A percentile compares a stretch with the other conserved stretches of the same genome.
These are phyloP conservation scores for Cercospora brassicicola DNA, from an alignment of 2,329 filamentous ascomycete species.

Conservation along the genomic window DNA sequence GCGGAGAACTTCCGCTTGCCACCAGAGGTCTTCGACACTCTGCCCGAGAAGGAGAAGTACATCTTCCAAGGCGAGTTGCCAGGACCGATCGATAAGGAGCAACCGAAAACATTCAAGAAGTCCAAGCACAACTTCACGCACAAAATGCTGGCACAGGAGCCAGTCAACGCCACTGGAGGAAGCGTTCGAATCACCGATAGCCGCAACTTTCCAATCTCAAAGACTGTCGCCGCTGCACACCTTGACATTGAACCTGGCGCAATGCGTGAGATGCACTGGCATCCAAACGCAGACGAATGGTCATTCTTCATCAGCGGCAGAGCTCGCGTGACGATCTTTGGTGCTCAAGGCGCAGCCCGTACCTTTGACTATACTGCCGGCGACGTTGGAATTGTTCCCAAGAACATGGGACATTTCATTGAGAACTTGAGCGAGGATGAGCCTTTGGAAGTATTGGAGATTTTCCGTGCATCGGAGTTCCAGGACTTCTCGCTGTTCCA, in stretches of 20 bases:
- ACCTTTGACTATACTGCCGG: slow-evolving; percentile 76
- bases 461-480: slow-evolving; percentile 66
- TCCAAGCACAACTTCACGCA: slow-evolving; percentile 70
- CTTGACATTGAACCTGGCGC: slow-evolving; percentile 70
- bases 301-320: slow-evolving; percentile 73
- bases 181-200: slow-evolving; percentile 73
- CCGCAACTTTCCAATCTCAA: slow-evolving; percentile 72
- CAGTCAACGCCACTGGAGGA: slow-evolving; percentile 66
- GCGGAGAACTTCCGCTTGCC: slow-evolving; percentile 74
- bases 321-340: slow-evolving; percentile 73
- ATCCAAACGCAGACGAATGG: slow-evolving; percentile 77
- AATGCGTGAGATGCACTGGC: slow-evolving; percentile 80
- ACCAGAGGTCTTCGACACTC: slow-evolving; percentile 67
- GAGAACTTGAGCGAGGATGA: slow-evolving; percentile 76
- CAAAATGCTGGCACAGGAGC: slow-evolving; percentile 68
- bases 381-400: slow-evolving; percentile 74
- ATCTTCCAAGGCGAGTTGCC: slow-evolving; percentile 70
- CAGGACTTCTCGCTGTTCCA: slow-evolving; percentile 72
- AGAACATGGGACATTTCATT: slow-evolving; percentile 77
- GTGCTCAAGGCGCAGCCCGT: slow-evolving; percentile 64
- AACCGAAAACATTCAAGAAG: slow-evolving; percentile 63
- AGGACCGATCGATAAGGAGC: slow-evolving; percentile 64
- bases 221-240: slow-evolving; percentile 70
- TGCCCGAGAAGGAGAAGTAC: slow-evolving; percentile 69
- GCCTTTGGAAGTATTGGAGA: slow-evolving; percentile 72